These are phyloP conservation scores for Cadophora sp. DNA, from an alignment of 2,329 filamentous ascomycete species.

Conservation along the genomic window DNA sequence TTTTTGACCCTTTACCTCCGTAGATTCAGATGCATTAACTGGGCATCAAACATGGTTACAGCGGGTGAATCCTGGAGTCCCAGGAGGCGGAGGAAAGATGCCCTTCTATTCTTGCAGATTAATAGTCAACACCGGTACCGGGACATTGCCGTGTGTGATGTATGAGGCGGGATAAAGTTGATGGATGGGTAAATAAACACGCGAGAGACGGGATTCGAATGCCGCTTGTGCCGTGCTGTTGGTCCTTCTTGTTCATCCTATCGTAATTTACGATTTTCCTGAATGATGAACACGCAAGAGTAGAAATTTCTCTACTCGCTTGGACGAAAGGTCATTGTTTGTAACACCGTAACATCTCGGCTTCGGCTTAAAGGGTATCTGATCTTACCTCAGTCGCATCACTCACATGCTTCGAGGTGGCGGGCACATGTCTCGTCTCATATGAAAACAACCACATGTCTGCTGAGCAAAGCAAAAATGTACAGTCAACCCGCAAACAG, in stretches of 20 bases:
- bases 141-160: not conserved
- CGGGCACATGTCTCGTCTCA: not conserved
- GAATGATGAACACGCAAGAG: not conserved
- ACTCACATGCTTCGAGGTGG: not conserved
- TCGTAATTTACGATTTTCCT: not conserved
- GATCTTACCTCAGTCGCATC: slow-evolving; percentile 3
- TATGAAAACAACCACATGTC: slow-evolving; percentile 5
- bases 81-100: not conserved
- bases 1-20: not conserved
- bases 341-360: not conserved
- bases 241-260: not conserved
- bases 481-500: not conserved
- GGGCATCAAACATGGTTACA: not conserved
- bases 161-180: not conserved
- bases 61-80: not conserved
- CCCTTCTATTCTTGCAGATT: not conserved
- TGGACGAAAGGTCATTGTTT: not conserved
- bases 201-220: not conserved
- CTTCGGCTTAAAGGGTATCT: slow-evolving; percentile 20
- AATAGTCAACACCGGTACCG: not conserved
- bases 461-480: slow-evolving; percentile 8
- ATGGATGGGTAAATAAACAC: not conserved
- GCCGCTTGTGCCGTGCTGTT: not conserved
- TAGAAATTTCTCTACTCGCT: not conserved
- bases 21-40: too few species aligned